These are phyloP conservation scores for Clavaria fumosa DNA, from an alignment of 768 basidiomycete species.

Conservation along the genomic window DNA sequence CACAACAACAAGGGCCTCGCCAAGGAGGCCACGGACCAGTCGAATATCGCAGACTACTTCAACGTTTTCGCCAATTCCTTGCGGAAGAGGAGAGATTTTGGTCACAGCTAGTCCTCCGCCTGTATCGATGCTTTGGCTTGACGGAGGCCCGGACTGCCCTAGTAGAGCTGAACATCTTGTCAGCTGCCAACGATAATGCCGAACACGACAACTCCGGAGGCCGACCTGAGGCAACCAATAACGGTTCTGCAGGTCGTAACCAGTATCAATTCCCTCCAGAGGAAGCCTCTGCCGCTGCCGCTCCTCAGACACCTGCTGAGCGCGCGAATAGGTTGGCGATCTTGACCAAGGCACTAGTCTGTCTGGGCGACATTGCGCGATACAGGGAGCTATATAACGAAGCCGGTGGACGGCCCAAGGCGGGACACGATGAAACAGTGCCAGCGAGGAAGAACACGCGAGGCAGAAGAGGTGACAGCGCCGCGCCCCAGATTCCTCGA, in stretches of 20 bases:
- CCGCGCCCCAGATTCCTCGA: constrained; percentile 35
- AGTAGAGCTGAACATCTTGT: constrained; percentile 37
- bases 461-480: constrained; percentile 32
- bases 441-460: constrained; percentile 25
- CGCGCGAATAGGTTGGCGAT: constrained; percentile 54
- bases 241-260: constrained; percentile 30
- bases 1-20: constrained; percentile 21
- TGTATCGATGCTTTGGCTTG: constrained; percentile 59
- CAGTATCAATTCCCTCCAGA: constrained; percentile 53
- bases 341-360: constrained; percentile 78
- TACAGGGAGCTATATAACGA: constrained; percentile 88
- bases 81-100: constrained; percentile 88
- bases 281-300: constrained; percentile 22
- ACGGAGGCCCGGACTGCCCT: constrained; percentile 47
- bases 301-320: constrained; percentile 32
- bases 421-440: constrained; percentile 48
- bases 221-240: constrained; percentile 12
- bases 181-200: constrained; percentile 23
- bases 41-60: constrained; percentile 73
- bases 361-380: constrained; percentile 86
- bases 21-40: constrained; percentile 41
- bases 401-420: constrained; percentile 42
- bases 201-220: constrained; percentile 5
- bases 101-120: constrained; percentile 59
- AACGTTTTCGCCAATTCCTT: constrained; percentile 82